These are phyloP conservation scores for Rhododendron molle DNA, from an alignment of 148 eudicot genomes.

Conservation along the genomic window DNA sequence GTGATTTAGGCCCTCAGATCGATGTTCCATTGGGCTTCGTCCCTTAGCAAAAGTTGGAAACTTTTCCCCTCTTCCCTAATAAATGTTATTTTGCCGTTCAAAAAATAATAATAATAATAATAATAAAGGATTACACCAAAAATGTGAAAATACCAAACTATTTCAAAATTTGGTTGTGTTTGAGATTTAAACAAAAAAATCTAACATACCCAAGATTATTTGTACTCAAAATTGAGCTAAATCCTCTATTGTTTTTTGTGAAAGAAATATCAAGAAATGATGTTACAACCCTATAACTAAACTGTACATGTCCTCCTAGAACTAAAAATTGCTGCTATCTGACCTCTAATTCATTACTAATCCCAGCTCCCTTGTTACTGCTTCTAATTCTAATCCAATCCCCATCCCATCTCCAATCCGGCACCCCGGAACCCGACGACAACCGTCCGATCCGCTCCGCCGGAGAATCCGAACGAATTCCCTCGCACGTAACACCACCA, in stretches of 20 bases:
- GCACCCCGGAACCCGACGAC: conserved; percentile 14
- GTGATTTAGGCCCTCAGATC: too few relatives aligned
- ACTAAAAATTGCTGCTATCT: neutral
- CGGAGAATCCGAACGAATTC: conserved; percentile 14
- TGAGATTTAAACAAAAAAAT: neutral
- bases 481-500: neutral
- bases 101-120: too few relatives aligned
- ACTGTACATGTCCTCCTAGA: neutral
- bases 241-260: neutral
- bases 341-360: neutral
- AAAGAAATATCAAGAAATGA: neutral
- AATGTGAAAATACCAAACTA: neutral
- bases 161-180: neutral
- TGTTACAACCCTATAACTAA: neutral
- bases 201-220: neutral
- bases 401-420: conserved; percentile 36
- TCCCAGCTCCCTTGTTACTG: neutral
- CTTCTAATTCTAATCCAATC: conserved; percentile 59
- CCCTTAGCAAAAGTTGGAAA: too few relatives aligned
- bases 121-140: neutral
- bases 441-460: conserved; percentile 22
- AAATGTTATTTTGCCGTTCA: too few relatives aligned
- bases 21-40: too few relatives aligned
- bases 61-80: too few relatives aligned
- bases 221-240: neutral